Base-by-base conservation (phyloP, 2,329 filamentous ascomycete genomes). In the Coniochaeta prunicola region DNA sequence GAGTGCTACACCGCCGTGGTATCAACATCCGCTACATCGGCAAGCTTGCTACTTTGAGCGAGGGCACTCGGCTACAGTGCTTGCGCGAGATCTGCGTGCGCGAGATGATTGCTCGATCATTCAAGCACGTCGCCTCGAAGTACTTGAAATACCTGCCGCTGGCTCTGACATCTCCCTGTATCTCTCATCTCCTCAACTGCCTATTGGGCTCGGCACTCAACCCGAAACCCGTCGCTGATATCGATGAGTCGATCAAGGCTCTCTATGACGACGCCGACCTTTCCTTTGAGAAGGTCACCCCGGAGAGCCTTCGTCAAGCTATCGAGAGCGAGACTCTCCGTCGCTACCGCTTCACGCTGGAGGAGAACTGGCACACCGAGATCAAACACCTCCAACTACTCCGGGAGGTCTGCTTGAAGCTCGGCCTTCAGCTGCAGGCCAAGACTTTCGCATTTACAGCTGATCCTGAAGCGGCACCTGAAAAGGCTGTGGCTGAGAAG, bases 21-120 rank as follows among this genome's bases (percentile, higher is more conserved):
- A 92, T 99, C 78, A 99, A 99, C 77, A 83, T 97, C 62, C 86
- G 96, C 68, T 99, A 99, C 73, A 82, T 97, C n/a, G 94, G 94
- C 64, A 89, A 87, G 73, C 76, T 99, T 62, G 89, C 91, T 13
- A 79, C 83, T 60, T 80, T 90, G 57, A 85, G 88, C 65, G 83
- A 84, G 64, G 88, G 88, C 59, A 80, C 84, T 58, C 87, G 91
- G 62, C 80, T 97, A 26, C 79, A 87, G 65, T 92, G 92, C 62
- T 80, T 99, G 66, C 86, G 84, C 63, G 84, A 86, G 59, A 83
- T 99, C 38, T 84, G 89, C 61, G 74, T 91, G 45, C 93, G 96
- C 70, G 94, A 99, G 74, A 97, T 97, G 89, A 83, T 97, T 64
- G 83, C 90, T n/a, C 87, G 94, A 77, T 87, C 90, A 5, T 97